Conservation (phyloP, 257 asterid species). For the Henckelia pumila region DNA sequence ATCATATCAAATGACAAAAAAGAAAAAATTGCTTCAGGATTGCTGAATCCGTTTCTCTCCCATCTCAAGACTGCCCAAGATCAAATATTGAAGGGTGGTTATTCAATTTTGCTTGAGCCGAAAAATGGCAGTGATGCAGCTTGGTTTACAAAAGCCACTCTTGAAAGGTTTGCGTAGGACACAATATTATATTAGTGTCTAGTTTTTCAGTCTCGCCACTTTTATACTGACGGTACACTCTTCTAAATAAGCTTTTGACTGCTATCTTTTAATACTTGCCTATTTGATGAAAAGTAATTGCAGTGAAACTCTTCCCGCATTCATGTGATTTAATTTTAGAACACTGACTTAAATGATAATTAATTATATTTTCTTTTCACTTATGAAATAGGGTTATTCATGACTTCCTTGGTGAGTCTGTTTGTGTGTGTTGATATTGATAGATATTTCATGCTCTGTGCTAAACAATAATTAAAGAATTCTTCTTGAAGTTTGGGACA, state of each 20-base stretch:
- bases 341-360: background rate
- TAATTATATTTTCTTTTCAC: background rate
- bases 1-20: slow-evolving; percentile 79
- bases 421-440: background rate
- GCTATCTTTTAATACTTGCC: slow-evolving; percentile 1
- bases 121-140: slow-evolving; percentile 47
- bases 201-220: slow-evolving; percentile 11
- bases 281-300: background rate
- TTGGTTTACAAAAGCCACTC: slow-evolving; percentile 95
- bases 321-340: background rate
- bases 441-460: slow-evolving; percentile 1
- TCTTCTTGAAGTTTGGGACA: slow-evolving; percentile 11
- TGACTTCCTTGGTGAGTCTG: background rate
- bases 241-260: slow-evolving; percentile 15
- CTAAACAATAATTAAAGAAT: background rate
- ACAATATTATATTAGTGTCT: slow-evolving; percentile 1
- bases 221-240: slow-evolving; percentile 7
- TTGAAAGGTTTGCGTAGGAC: slow-evolving; percentile 70
- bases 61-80: slow-evolving; percentile 89
- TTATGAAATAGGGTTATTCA: slow-evolving; percentile 1
- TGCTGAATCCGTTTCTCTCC: slow-evolving; percentile 87
- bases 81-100: slow-evolving; percentile 86
- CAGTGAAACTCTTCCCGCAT: background rate
- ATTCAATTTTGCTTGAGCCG: slow-evolving; percentile 80
- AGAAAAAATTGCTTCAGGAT: slow-evolving; percentile 93